A percentile compares a stretch with the other conserved stretches of the same genome.
Conservation (phyloP, 441 rosid species). For the Eruca vesicaria region DNA sequence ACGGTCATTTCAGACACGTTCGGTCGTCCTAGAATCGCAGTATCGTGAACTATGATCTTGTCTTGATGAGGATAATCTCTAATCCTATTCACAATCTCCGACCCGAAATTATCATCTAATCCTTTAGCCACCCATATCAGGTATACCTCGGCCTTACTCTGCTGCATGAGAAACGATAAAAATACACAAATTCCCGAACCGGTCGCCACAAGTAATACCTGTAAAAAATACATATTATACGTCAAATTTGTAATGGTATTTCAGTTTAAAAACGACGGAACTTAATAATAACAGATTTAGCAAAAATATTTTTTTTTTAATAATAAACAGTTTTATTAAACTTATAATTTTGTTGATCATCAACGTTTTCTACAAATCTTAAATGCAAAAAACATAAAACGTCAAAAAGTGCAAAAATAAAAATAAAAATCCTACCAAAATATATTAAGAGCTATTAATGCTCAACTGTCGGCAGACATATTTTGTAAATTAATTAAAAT, state of each 20-base stretch:
- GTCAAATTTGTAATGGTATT: background rate
- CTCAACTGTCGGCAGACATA: background rate
- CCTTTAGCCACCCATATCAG: constrained; percentile 78
- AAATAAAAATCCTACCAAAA: background rate
- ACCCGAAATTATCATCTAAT: constrained; percentile 64
- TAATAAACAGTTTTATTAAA: no score
- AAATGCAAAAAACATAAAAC: background rate
- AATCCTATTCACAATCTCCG: constrained; percentile 56
- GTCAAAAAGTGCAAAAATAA: background rate
- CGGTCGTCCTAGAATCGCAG: constrained; percentile 61
- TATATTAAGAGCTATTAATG: background rate
- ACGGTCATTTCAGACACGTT: constrained; percentile 65
- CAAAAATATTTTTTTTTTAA: no score
- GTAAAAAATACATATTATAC: background rate
- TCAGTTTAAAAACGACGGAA: background rate
- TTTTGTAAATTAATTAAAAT: background rate
- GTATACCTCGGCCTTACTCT: constrained; percentile 50
- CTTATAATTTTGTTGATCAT: background rate
- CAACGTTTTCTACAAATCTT: background rate
- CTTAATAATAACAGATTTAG: background rate
- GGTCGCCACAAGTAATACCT: constrained; percentile 64
- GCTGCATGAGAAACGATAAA: constrained; percentile 67
- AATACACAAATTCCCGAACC: constrained; percentile 81
- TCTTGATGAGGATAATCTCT: constrained; percentile 46
- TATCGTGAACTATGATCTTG: constrained; percentile 67